These are phyloP conservation scores for Echeveria elegans DNA, from an alignment of 164 flowering plant genomes.

Conservation along the genomic window DNA sequence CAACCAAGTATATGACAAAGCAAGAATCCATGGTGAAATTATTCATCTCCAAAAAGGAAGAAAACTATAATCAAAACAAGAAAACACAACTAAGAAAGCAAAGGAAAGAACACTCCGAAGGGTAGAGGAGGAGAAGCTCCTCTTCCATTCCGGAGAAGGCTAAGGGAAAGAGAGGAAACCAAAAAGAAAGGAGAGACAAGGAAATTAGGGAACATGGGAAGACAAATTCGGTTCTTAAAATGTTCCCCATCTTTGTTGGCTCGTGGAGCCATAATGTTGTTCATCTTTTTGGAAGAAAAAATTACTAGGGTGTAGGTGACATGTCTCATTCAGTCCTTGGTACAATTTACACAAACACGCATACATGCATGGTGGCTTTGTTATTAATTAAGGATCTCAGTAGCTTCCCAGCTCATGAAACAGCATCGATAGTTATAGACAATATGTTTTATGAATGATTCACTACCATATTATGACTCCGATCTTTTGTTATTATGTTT, in stretches of 20 bases:
- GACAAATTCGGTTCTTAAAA: background rate
- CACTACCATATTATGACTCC: no score
- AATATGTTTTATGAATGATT: background rate
- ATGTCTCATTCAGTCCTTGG: constrained; percentile 1
- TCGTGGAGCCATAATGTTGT: constrained; percentile 3
- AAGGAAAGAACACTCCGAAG: no score
- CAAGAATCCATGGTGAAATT: no score
- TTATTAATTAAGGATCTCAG: background rate
- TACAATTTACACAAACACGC: background rate
- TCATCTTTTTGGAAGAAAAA: background rate
- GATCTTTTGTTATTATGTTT: no score
- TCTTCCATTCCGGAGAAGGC: no score
- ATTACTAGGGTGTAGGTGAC: background rate
- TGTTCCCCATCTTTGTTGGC: background rate
- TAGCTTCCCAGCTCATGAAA: background rate
- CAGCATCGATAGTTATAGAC: background rate
- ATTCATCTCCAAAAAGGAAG: no score
- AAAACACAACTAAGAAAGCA: no score
- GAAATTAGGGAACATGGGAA: background rate
- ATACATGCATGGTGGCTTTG: background rate
- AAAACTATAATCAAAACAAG: no score
- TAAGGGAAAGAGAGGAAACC: no score
- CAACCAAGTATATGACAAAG: no score
- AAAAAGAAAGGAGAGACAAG: no score
- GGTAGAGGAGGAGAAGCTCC: no score